These are phyloP conservation scores for Boletus vinaceobasis DNA, from an alignment of 768 basidiomycete species.

Conservation along the genomic window DNA sequence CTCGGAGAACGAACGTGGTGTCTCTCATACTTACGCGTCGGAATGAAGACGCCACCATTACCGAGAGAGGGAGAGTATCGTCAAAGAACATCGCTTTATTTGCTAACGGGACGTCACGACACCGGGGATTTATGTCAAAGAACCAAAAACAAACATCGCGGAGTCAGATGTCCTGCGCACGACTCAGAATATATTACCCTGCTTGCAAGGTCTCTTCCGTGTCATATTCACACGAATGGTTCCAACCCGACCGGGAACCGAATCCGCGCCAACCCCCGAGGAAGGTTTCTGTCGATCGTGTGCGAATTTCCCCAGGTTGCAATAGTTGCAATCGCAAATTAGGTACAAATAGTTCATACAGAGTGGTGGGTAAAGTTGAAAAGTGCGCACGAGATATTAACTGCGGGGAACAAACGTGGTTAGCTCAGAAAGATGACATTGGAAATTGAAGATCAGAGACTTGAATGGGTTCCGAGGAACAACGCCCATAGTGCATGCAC, in stretches of 20 bases:
- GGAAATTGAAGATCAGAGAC: conserved; percentile 54
- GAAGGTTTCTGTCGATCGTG: neutral
- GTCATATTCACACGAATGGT: neutral
- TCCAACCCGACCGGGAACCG: neutral
- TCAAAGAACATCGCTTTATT: conserved; percentile 2
- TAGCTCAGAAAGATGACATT: conserved; percentile 9
- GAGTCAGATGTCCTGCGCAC: neutral
- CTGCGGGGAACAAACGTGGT: conserved; percentile 8
- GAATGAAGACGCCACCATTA: conserved; percentile 23
- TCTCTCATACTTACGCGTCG: conserved; percentile 6
- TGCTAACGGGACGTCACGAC: neutral
- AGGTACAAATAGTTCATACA: conserved; percentile 16
- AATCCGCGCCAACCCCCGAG: neutral
- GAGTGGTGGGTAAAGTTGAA: neutral
- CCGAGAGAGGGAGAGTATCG: neutral
- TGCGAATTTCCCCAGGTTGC: neutral
- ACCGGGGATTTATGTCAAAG: conserved; percentile 1
- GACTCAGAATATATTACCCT: conserved; percentile 1
- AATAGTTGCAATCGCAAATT: conserved; percentile 6
- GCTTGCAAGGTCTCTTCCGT: neutral
- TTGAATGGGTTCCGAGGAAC: conserved; percentile 79
- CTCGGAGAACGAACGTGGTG: conserved; percentile 9
- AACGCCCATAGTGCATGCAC: conserved; percentile 58
- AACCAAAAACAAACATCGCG: neutral
- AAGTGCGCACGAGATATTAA: neutral